Conservation (phyloP, 345 rosid species). For the Erucastrum elatum region DNA sequence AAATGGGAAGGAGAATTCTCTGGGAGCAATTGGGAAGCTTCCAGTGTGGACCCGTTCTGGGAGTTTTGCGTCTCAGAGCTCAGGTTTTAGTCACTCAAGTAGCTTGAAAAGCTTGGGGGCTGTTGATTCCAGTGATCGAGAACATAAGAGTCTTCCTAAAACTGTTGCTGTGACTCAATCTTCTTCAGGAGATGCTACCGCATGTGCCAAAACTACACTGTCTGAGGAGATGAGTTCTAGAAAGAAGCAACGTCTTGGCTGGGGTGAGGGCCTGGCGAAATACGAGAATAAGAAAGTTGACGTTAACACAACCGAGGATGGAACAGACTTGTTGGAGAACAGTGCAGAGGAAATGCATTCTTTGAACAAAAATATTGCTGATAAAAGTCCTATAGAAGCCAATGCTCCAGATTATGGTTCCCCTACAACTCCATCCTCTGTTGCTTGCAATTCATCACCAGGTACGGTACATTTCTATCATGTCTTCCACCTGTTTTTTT, state of each 20-base stretch:
- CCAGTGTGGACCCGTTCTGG: constrained; percentile 76
- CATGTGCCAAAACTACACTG: constrained; percentile 50
- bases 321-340: constrained; percentile 30
- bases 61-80: constrained; percentile 77
- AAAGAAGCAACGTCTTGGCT: constrained; percentile 90
- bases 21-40: constrained; percentile 58
- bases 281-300: constrained; percentile 93
- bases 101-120: constrained; percentile 79
- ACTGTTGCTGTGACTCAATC: constrained; percentile 52
- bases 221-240: constrained; percentile 62
- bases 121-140: constrained; percentile 62
- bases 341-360: constrained; percentile 49
- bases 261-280: constrained; percentile 99
- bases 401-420: constrained; percentile 69
- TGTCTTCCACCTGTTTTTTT: constrained; percentile 13
- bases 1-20: constrained; percentile 56
- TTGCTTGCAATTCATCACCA: constrained; percentile 86
- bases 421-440: constrained; percentile 92
- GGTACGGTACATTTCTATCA: constrained; percentile 45
- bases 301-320: constrained; percentile 50
- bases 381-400: constrained; percentile 62
- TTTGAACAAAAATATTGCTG: constrained; percentile 48
- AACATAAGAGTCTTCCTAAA: constrained; percentile 51
- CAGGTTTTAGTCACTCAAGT: constrained; percentile 83
- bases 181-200: constrained; percentile 66